Evolutionary conservation across 1,284 basidiomycete genomes (phyloP), one percentile per base, ranked within the genome.

Genomic region (Grifola frondosa): DNA sequence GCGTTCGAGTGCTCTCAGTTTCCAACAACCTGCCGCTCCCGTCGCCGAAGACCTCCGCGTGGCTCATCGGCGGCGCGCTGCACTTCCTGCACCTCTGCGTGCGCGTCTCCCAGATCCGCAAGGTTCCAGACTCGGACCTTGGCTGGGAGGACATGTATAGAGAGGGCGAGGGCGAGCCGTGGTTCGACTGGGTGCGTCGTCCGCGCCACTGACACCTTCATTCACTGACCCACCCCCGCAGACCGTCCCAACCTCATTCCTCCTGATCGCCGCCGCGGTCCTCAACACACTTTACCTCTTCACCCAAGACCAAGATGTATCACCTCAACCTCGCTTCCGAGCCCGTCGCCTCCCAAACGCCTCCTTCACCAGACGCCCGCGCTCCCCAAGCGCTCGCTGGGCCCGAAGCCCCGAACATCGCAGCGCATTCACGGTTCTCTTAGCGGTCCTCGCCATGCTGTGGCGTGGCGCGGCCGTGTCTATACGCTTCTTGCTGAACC

Each of bases 101-200:
- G 25, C 74, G 86, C 47, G 65, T 86, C 25, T 73, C 74, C 44
- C 77, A 82, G 50, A 66, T 79, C 39, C 73, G 77, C 20, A 65
- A 69, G 20, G 68, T 80, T 1, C 74, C 74, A 3, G 81, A 85
- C 46, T 78, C 82, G 6, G 84, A 88, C 49, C 55, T 80, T 19
- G 81, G 80, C 6, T 90, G 86, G 85, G 85, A 88, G 53, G 81
- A 86, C 58, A 78, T 88, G 68, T 81, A 84, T 48, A 74, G 71
- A 49, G 83, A 85, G 58, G 77, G 67, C 41, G 73, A 78, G 54
- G 74, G 74, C 20, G 66, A 70, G n/a, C 69, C 79, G 6, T 89
- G 86, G 86, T 82, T 88, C 49, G 81, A 88, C 64, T 90, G 86
- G 88, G 88, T 88, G 37, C 50, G 80, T 65, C 16, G 4, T 33